Conservation (phyloP, 2,329 filamentous ascomycete species). For the Teratosphaeriaceae sp. region DNA sequence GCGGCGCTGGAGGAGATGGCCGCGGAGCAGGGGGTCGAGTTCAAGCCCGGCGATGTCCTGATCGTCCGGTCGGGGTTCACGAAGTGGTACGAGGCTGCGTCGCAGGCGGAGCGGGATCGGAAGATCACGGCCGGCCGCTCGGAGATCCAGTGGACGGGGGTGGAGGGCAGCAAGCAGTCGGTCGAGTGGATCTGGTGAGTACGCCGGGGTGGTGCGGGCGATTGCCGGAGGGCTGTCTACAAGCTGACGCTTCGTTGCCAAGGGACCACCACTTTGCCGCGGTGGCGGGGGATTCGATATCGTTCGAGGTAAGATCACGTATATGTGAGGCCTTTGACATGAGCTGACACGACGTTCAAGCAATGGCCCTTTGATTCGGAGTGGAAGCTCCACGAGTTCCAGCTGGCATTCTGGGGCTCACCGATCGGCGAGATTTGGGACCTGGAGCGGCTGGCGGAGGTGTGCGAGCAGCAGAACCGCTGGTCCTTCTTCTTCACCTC, state of each 20-base stretch:
- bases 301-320: conserved; percentile 30
- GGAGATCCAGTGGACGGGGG: conserved; percentile 19
- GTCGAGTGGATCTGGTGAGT: conserved; percentile 52
- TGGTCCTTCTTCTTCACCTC: conserved; percentile 37
- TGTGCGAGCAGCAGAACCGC: conserved; percentile 8
- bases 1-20: conserved; percentile 33
- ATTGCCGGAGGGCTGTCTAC: too few relatives aligned
- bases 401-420: neutral
- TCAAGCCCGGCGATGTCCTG: conserved; percentile 47
- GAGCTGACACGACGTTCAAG: conserved; percentile 58
- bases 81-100: conserved; percentile 10
- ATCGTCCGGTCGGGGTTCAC: conserved; percentile 47
- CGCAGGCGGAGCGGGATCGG: neutral
- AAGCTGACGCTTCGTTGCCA: too few relatives aligned
- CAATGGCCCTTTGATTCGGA: conserved; percentile 41
- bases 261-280: conserved; percentile 28
- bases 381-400: neutral
- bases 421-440: conserved; percentile 4
- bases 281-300: conserved; percentile 51
- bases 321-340: too few relatives aligned
- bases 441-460: neutral
- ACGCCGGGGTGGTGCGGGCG: too few relatives aligned
- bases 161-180: conserved; percentile 43
- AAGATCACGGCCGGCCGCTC: neutral
- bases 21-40: conserved; percentile 19